Evolutionary conservation across 2,329 filamentous ascomycete genomes (phyloP).

Genomic region (Cercospora citrullina): DNA sequence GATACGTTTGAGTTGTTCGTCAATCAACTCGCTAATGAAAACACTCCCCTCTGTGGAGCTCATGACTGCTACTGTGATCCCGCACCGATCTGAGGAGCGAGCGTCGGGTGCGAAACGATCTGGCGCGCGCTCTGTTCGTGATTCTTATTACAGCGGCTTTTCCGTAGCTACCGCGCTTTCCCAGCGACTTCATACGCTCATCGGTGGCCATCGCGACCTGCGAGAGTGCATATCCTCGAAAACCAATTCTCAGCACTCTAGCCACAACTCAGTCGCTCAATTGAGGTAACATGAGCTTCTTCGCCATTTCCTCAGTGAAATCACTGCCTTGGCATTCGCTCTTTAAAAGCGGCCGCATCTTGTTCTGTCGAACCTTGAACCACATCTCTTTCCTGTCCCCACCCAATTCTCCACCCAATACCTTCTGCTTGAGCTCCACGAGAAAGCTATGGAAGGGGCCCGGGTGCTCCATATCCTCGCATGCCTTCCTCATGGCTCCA

Average conservation of each 20-base stretch:
- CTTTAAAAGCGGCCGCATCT: conserved; percentile 71
- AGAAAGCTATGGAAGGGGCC: conserved; percentile 75
- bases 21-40: not conserved
- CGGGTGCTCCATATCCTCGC: conserved; percentile 74
- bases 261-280: not conserved
- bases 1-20: not conserved
- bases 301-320: conserved; percentile 70
- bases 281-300: conserved; percentile 30
- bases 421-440: conserved; percentile 66
- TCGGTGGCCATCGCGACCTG: not conserved
- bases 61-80: not conserved
- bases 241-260: not conserved
- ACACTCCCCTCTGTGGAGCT: not conserved
- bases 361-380: conserved; percentile 67
- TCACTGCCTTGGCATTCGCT: conserved; percentile 63
- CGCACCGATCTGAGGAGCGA: not conserved
- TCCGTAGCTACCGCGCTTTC: not conserved
- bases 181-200: not conserved
- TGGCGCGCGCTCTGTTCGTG: not conserved
- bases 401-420: conserved; percentile 68
- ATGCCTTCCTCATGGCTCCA: conserved; percentile 73
- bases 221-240: not conserved
- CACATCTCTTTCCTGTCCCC: conserved; percentile 82
- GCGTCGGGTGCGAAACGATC: not conserved
- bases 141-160: not conserved